Evolutionary conservation across 768 basidiomycete species (phyloP), one percentile per base, ranked within the genome.

Genomic region (Tricholoma flavovirens): DNA sequence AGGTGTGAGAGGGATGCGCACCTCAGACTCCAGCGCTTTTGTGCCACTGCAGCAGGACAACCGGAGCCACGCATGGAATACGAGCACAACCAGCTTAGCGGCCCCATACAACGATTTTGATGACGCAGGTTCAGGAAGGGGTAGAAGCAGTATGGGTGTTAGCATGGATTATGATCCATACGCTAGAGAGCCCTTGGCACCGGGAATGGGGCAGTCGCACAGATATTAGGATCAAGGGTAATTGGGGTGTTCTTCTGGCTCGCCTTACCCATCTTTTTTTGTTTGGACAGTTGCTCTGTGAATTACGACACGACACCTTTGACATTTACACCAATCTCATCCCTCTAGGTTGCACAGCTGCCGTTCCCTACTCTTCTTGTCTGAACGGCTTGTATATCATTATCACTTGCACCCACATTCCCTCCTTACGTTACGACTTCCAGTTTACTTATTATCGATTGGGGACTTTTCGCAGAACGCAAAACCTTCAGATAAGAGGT

Each of bases 21-120:
- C 70, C 71, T 84, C 84, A 58, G 82, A 86, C 71, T 83, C 84
- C 62, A 85, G 83, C 59, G 80, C 87, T 33, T 89, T 89, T 64
- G 73, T 87, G 53, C 87, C 88, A 15, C 67, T 90, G 63, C 81
- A 82, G 61, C 84, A 85, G 66, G 81, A 79, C 54, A 84, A 83
- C 63, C 63, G 73, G 54, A 82, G 79, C 61, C 76, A 75, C 60
- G 75, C 78, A 49, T 86, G 84, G 83, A 82, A 83, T 59, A 73
- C 75, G 49, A 87, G 84, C 65, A 75, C 67, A 19, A 67, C 68
- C 26, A 79, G 76, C 62, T 65, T 86, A 60, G 69, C 72, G 38
- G 64, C 72, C 57, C 72, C 74, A 15, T 73, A 75, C 56, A 63
- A 59, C 24, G 75, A 76, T 45, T 59, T 64, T 14, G 61, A 54